Base-by-base conservation (phyloP, 805 yeast species). In the Cyberlindnera samutprakarnensis region DNA sequence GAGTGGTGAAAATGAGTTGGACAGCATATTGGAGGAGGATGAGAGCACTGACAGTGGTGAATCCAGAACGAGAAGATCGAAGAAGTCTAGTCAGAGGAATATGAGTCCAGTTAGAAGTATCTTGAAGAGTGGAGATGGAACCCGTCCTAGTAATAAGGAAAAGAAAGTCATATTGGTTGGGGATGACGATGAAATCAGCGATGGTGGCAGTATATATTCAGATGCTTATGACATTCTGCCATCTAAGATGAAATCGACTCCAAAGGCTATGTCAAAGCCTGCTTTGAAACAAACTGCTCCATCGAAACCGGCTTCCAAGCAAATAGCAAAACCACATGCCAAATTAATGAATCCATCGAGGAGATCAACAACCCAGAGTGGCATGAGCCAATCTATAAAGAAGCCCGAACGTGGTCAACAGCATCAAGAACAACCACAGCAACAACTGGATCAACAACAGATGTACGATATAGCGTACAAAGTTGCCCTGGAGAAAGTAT, bases 401-500 rank as follows among this genome's bases (percentile, higher is more conserved):
- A 16, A 26, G 21, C 15, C 21, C 13, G 22, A 9, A 18, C n/a
- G 15, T 14, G 21, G n/a, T n/a, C 14, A 14, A 4, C 18, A 24
- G 26, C 26, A 24, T 14, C n/a, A 24, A 14, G 16, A 14, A 14
- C 18, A 12, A 20, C 25, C 24, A 10, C 11, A 19, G 19, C 8
- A 28, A 14, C 29, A 27, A 6, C n/a, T 39, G 34, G 28, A 23
- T 18, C 38, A 35, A 5, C 31, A 64, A 25, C 78, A 75, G 39
- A 59, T 74, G 62, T 76, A 75, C 43, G 62, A 61, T 14, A 57
- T 58, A 41, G 83, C 83, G 0, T 59, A 68, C 38, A 68, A 68
- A 40, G 68, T 70, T 11, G 83, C 84, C 0, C 57, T 65, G 49
- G 64, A 61, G 37, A 72, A 63, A 36, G 81, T 76, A 2, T 74